phyloP scores from a whole-genome alignment of 176 grass and related monocot genomes.

The Miscanthus lutarioriparius region DNA sequence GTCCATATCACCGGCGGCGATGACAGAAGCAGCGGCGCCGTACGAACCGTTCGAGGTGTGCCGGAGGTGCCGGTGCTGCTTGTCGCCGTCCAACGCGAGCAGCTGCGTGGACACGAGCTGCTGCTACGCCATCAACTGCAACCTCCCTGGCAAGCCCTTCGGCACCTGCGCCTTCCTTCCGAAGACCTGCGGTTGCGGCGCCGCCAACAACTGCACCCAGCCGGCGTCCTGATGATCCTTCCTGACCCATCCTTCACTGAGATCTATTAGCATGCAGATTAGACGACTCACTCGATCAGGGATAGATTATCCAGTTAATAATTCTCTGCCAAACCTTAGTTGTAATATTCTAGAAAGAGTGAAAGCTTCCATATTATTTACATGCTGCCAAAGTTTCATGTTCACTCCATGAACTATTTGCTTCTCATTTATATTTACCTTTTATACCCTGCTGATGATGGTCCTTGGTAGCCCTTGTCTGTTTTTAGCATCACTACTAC shows the following conservation, averaged over 20 bases:
- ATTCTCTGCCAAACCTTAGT: too few relatives aligned
- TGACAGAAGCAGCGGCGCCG: background rate
- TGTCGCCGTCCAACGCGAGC: background rate
- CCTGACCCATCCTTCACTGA: too few relatives aligned
- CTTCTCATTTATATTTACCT: conserved; percentile 22
- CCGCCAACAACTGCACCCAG: conserved; percentile 38
- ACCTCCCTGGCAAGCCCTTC: conserved; percentile 83
- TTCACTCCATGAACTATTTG: background rate
- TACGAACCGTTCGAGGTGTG: conserved; percentile 74
- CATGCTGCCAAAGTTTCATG: too few relatives aligned
- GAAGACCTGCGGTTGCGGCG: conserved; percentile 58
- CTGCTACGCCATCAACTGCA: conserved; percentile 87
- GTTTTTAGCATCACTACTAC: too few relatives aligned
- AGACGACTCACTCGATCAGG: too few relatives aligned
- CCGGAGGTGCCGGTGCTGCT: conserved; percentile 67
- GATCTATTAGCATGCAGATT: too few relatives aligned
- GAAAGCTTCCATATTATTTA: too few relatives aligned
- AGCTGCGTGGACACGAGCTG: conserved; percentile 58
- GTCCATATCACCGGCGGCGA: background rate
- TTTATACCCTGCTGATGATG: background rate
- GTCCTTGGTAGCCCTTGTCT: background rate
- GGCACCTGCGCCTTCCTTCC: conserved; percentile 78
- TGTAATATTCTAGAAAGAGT: too few relatives aligned
- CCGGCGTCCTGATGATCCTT: background rate
- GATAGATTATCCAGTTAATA: too few relatives aligned